phyloP scores from a whole-genome alignment of 345 rosid genomes.

The Acer yangbiense region DNA sequence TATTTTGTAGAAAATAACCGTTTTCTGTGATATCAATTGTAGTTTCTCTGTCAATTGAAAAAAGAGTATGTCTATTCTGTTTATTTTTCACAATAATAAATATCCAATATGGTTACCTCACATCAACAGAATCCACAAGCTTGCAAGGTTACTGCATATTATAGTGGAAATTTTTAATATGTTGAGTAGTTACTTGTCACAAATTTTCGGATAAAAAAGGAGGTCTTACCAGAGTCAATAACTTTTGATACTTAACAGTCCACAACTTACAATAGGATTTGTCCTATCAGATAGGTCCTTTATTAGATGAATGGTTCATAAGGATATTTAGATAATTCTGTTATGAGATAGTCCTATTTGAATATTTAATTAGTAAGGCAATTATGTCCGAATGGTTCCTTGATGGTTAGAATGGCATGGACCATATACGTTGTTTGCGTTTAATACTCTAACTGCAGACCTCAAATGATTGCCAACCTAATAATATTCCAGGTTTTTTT shows the following conservation, averaged over 20 bases:
- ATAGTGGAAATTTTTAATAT: not conserved
- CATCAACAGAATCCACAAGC: not conserved
- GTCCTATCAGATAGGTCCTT: not conserved
- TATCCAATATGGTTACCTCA: not conserved
- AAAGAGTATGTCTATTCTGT: not conserved
- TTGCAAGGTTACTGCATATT: not conserved
- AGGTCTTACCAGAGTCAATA: not conserved
- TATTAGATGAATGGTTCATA: conserved; percentile 5
- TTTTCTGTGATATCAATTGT: not conserved
- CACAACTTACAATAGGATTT: not conserved
- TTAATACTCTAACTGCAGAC: not conserved
- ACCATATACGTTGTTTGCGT: not conserved
- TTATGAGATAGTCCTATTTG: not conserved
- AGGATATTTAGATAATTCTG: not conserved
- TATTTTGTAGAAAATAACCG: not conserved
- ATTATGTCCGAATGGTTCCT: not conserved
- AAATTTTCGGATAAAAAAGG: not conserved
- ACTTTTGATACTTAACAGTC: not conserved
- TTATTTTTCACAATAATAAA: not conserved
- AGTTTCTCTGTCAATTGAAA: not conserved
- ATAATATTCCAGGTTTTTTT: not conserved
- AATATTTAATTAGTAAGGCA: not conserved
- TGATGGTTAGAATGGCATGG: not conserved
- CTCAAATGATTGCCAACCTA: not conserved
- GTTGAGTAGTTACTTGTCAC: not conserved